Percentiles rank a stretch among this genome's conserved stretches.
These are phyloP conservation scores for Didymella pinodella DNA, from an alignment of 2,329 filamentous ascomycete genomes.

Conservation along the genomic window DNA sequence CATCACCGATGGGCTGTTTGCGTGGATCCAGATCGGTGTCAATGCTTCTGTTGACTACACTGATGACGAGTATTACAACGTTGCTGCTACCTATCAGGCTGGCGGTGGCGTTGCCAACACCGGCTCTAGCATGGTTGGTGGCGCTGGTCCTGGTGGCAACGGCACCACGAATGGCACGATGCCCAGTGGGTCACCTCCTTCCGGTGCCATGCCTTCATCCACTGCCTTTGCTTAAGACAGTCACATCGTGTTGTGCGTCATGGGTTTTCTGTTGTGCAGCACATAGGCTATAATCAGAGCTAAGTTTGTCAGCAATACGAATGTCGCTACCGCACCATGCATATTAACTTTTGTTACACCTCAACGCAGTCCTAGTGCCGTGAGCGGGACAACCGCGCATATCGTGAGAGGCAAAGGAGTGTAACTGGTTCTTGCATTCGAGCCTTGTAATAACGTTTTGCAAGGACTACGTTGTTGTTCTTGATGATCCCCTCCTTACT, in stretches of 20 bases:
- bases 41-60: constrained; percentile 32
- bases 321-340: not conserved
- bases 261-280: not conserved
- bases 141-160: not conserved
- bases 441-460: not conserved
- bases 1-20: constrained; percentile 35
- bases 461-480: not conserved
- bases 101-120: constrained; percentile 32
- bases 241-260: not conserved
- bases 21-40: constrained; percentile 38
- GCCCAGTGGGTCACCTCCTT: constrained; percentile 27
- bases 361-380: not conserved
- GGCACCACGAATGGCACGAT: constrained; percentile 20
- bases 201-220: constrained; percentile 19
- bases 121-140: constrained; percentile 16
- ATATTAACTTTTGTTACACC: not conserved
- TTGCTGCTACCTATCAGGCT: constrained; percentile 32
- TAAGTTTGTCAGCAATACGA: not conserved
- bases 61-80: constrained; percentile 30
- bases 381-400: not conserved
- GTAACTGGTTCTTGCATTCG: not conserved
- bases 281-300: not conserved
- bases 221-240: not conserved
- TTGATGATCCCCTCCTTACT: not conserved
- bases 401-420: not conserved